A percentile compares a stretch with the other conserved stretches of the same genome.
Conservation (phyloP, 2,329 filamentous ascomycete genomes). For the Chaetomiaceae sp. region DNA sequence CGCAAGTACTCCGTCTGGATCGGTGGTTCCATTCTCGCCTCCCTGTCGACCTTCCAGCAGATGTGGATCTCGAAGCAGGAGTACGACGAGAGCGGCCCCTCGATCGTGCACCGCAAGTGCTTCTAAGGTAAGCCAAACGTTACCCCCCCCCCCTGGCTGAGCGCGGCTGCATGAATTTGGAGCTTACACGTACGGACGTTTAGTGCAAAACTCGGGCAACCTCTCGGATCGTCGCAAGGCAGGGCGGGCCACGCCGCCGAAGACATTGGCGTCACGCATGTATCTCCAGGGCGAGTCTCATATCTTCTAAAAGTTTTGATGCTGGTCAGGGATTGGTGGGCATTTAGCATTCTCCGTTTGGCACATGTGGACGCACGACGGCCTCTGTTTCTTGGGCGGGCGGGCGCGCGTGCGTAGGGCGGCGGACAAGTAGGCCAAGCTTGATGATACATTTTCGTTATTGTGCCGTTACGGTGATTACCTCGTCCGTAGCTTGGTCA, state of each 20-base stretch:
- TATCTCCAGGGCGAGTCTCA: slow-evolving; percentile 47
- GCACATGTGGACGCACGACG: slow-evolving; percentile 44
- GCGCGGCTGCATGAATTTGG: no score
- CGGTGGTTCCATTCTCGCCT: slow-evolving; percentile 99
- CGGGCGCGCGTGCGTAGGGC: slow-evolving; percentile 44
- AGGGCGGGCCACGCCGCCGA: slow-evolving; percentile 40
- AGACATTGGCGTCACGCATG: slow-evolving; percentile 41
- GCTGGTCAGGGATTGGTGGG: slow-evolving; percentile 49
- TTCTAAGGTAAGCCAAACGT: slow-evolving; percentile 80
- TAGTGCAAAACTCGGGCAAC: slow-evolving; percentile 18
- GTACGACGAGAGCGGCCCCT: slow-evolving; percentile 99
- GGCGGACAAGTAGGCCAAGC: slow-evolving; percentile 47
- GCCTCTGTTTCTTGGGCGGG: slow-evolving; percentile 46
- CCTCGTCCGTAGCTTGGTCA: slow-evolving; percentile 26
- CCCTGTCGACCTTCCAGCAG: slow-evolving; percentile 99
- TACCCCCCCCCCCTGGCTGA: no score
- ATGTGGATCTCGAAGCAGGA: slow-evolving; percentile 99
- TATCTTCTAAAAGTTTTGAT: slow-evolving; percentile 55
- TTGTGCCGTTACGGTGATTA: slow-evolving; percentile 30
- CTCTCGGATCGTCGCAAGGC: slow-evolving; percentile 31
- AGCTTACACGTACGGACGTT: no score
- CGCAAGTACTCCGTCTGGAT: slow-evolving; percentile 99
- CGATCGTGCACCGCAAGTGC: slow-evolving; percentile 99
- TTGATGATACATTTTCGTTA: slow-evolving; percentile 51
- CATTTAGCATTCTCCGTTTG: slow-evolving; percentile 40